Base-by-base conservation (phyloP, 371 early-diverging fungal species). In the Mortierella sp. region DNA sequence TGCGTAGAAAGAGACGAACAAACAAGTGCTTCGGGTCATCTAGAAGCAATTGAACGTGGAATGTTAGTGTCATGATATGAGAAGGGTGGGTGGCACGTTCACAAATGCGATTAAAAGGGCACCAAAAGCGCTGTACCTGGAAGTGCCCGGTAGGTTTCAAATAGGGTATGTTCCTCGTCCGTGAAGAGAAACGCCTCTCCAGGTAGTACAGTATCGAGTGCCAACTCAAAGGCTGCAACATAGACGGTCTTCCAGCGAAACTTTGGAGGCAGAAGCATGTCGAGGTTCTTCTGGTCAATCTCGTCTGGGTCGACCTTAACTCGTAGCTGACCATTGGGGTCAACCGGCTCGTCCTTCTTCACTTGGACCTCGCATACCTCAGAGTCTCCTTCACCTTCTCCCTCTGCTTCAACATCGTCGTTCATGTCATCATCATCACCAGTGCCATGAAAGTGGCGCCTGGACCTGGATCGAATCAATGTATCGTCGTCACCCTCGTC, bases 1-100 rank as follows among this genome's bases (percentile, higher is more conserved):
- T 94, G 52, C 94, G 88, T 84, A 93, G 86, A 67, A 90, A 90
- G 6, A 94, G 82, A 14, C 93, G 89, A 19, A 92, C 92, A 77
- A 91, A 89, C 10, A 94, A 70, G 75, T 93, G 88, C 65, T 87
- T 87, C 31, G 91, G 74, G 39, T 89, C 89, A 34, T 80, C 91
- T 89, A 73, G 19, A 45, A 6, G 14, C 34, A 16, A 16, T 31
- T 14, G 8, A 29, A 10, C 29, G 19, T 2, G 41, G 29, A 22
- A 9, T 16, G 45, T 29, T 14, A 47, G 31, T 14, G 24, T 16
- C 13, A n/a, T n/a, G n/a, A n/a, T n/a, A n/a, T n/a, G n/a, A n/a
- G n/a, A n/a, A n/a, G n/a, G n/a, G n/a, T n/a, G n/a, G n/a, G n/a
- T n/a, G n/a, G n/a, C n/a, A n/a, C n/a, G n/a, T 48, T 31, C n/a